Conservation (phyloP, 441 rosid genomes). For the Metrosideros polymorpha region DNA sequence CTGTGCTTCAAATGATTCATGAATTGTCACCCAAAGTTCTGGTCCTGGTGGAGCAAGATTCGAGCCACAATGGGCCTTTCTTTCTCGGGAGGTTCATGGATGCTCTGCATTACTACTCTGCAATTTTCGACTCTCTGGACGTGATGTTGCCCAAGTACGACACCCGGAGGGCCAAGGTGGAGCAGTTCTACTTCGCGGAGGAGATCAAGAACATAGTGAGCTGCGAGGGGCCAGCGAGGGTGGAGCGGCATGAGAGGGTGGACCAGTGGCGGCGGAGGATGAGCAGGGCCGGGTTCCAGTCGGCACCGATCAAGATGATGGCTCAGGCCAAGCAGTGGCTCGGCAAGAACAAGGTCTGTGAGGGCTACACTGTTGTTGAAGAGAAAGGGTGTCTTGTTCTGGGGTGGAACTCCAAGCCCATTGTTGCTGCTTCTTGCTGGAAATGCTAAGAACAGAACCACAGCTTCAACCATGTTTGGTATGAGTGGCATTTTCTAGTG, state of each 20-base stretch:
- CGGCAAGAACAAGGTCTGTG: slow-evolving; percentile 20
- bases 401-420: slow-evolving; percentile 59
- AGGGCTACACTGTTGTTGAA: slow-evolving; percentile 46
- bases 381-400: slow-evolving; percentile 61
- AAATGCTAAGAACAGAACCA: slow-evolving; percentile 22
- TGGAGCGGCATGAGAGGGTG: slow-evolving; percentile 53
- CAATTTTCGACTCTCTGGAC: slow-evolving; percentile 49
- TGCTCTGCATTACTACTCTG: slow-evolving; percentile 52
- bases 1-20: slow-evolving; percentile 40
- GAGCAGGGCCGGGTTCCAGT: slow-evolving; percentile 74
- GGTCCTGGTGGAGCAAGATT: slow-evolving; percentile 55
- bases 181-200: slow-evolving; percentile 54
- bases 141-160: slow-evolving; percentile 46
- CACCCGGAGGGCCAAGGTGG: slow-evolving; percentile 55
- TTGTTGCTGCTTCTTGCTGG: slow-evolving; percentile 59
- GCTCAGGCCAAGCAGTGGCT: slow-evolving; percentile 51
- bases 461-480: neutral
- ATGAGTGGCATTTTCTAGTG: neutral
- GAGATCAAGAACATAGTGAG: slow-evolving; percentile 64
- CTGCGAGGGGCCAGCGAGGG: slow-evolving; percentile 44
- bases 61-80: slow-evolving; percentile 57
- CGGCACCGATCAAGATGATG: slow-evolving; percentile 37
- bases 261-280: slow-evolving; percentile 64
- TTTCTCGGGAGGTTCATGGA: slow-evolving; percentile 61
- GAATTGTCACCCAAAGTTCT: slow-evolving; percentile 38